These are phyloP conservation scores for Paramyrothecium roridum DNA, from an alignment of 2,329 filamentous ascomycete species.

Conservation along the genomic window DNA sequence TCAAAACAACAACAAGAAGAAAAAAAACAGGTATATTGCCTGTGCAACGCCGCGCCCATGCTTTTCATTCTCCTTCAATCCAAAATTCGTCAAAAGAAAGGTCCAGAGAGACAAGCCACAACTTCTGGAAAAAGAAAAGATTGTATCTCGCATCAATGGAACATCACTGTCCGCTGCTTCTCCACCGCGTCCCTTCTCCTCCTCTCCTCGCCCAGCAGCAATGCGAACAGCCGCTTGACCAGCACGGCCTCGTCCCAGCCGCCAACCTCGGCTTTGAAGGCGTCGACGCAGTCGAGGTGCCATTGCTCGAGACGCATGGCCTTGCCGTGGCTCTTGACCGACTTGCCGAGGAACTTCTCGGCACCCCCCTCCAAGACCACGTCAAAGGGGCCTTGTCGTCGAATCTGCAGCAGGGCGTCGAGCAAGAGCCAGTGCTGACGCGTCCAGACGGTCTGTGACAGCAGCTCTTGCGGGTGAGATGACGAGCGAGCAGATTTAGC, in stretches of 20 bases:
- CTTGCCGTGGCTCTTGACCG: constrained; percentile 42
- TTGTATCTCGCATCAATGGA: constrained; percentile 24
- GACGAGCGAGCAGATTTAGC: constrained; percentile 5
- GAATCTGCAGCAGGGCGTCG: constrained; percentile 48
- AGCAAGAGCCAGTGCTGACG: constrained; percentile 52
- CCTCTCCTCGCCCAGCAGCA: constrained; percentile 47
- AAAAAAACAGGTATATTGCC: constrained; percentile 7
- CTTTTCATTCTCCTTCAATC: constrained; percentile 4
- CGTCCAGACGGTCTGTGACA: constrained; percentile 45
- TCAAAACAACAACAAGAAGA: constrained; percentile 1
- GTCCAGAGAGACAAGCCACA: too few species aligned
- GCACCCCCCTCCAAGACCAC: constrained; percentile 21
- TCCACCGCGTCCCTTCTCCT: constrained; percentile 13
- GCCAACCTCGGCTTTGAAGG: constrained; percentile 44
- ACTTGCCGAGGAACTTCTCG: constrained; percentile 42
- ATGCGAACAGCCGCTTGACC: constrained; percentile 49
- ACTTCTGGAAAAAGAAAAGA: too few species aligned
- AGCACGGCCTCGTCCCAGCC: constrained; percentile 48
- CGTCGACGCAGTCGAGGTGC: constrained; percentile 57
- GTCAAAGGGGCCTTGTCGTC: constrained; percentile 35
- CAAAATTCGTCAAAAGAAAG: constrained; percentile 7
- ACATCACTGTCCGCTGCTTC: constrained; percentile 20
- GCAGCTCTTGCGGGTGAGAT: constrained; percentile 9
- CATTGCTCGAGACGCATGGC: constrained; percentile 48
- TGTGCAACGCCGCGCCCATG: neutral